Percentiles rank a stretch among this genome's conserved stretches.
Evolutionary conservation across 208 protist species (phyloP).

Genomic region (Trypanosoma grayi): DNA sequence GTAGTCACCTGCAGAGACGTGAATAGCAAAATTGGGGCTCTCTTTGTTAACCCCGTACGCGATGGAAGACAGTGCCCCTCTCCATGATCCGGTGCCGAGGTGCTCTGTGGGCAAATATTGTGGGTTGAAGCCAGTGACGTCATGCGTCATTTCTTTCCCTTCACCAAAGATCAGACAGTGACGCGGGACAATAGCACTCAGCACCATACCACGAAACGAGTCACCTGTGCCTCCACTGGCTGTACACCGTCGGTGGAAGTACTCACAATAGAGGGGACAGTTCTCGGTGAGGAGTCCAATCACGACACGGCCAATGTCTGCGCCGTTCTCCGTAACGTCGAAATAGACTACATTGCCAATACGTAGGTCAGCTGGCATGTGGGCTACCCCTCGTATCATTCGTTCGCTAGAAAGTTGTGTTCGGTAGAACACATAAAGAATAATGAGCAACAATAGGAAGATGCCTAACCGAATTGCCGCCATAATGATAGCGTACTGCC

Average conservation of each 20-base stretch:
- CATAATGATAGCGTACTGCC: constrained; percentile 75
- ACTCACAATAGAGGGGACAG: constrained; percentile 88
- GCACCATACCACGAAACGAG: constrained; percentile 78
- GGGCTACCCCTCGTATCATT: constrained; percentile 75
- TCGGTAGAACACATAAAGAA: constrained; percentile 83
- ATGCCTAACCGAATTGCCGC: constrained; percentile 52
- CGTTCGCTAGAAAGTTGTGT: constrained; percentile 77
- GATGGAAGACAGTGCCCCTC: constrained; percentile 78
- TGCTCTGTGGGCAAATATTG: constrained; percentile 77
- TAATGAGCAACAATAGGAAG: constrained; percentile 68
- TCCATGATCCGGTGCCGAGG: constrained; percentile 68
- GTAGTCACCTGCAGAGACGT: constrained; percentile 81
- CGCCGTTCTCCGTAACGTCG: constrained; percentile 81
- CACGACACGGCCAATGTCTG: constrained; percentile 74
- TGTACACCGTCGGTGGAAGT: constrained; percentile 86
- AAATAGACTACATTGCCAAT: constrained; percentile 90
- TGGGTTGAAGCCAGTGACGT: constrained; percentile 70
- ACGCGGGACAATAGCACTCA: constrained; percentile 69
- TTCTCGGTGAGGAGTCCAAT: constrained; percentile 87
- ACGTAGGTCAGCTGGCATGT: constrained; percentile 77
- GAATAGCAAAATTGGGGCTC: constrained; percentile 86
- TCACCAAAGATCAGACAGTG: constrained; percentile 86
- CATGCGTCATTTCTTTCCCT: constrained; percentile 70
- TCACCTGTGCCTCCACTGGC: constrained; percentile 64
- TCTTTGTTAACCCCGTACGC: constrained; percentile 71